Base-by-base conservation (phyloP, 129 eudicot species). In the Arctium minus region DNA sequence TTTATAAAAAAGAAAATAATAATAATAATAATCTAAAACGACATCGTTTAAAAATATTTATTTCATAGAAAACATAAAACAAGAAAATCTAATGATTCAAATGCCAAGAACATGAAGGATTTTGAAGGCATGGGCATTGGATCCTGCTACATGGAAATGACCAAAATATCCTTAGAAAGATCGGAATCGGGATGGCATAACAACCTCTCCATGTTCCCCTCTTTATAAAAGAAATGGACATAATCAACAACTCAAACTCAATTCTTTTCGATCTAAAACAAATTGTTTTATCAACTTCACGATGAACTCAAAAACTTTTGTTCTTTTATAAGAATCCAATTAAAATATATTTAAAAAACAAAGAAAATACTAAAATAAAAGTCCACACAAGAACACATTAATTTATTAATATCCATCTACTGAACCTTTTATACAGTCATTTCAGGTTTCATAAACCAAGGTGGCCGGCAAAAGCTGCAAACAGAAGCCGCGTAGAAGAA, bases 401-500 rank as follows among this genome's bases (percentile, higher is more conserved):
- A 73, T 79, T 74, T 74, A 82, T 30, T 70, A 32, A 70, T 70
- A 31, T 70, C 74, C 38, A 70, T 70, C 74, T 70, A 68, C 37
- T 27, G 75, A 71, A 71, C 75, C 75, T 33, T 71, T 71, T 71
- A 85, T 87, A 75, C 78, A 83, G 86, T 81, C 86, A 72, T 80
- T 62, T 82, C 86, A 74, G 50, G 71, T 46, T 30, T 53, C 84
- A 73, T 44, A 88, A 60, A 78, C 74, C 89, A 75, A 78, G 81
- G 86, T 85, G 85, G 88, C 93, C 85, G 93, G 97, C 97, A 92
- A 92, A 92, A 86, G 97, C 94, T 90, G 97, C 88, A 79, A 87
- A 89, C 78, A 84, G 92, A 92, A 90, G 91, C 90, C 64, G 67
- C 74, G 84, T 73, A 81, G 84, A 84, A 89, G 82, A 71, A 86